Evolutionary conservation across 768 basidiomycete genomes (phyloP).

Genomic region (Kondoa malvinella): DNA sequence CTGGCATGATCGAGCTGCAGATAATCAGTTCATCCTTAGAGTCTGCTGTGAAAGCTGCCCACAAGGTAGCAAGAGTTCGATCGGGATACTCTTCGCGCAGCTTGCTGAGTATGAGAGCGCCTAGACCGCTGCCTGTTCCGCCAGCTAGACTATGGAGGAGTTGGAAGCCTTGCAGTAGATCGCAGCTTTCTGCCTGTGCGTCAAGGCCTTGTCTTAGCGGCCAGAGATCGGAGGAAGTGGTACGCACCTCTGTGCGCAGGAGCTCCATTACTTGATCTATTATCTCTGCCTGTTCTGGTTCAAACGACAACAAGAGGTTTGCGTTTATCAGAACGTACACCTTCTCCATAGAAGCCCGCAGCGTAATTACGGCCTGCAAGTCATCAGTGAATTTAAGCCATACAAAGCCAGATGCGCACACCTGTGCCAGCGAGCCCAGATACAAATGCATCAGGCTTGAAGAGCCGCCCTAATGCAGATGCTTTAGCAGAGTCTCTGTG

Average conservation of each 20-base stretch:
- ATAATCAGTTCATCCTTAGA: too few relatives aligned
- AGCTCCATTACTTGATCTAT: too few relatives aligned
- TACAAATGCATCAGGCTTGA: background rate
- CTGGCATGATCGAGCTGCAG: slow-evolving; percentile 42
- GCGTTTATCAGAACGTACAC: background rate
- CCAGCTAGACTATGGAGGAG: slow-evolving; percentile 77
- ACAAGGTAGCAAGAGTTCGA: slow-evolving; percentile 39
- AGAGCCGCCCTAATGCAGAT: background rate
- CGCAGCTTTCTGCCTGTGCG: slow-evolving; percentile 56
- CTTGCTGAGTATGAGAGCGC: slow-evolving; percentile 61
- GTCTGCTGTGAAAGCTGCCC: too few relatives aligned
- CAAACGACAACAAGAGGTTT: too few relatives aligned
- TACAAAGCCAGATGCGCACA: background rate
- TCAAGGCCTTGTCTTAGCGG: background rate
- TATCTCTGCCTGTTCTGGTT: too few relatives aligned
- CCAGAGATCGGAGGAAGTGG: too few relatives aligned
- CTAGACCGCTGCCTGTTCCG: slow-evolving; percentile 74
- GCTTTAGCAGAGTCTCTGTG: background rate
- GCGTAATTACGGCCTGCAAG: too few relatives aligned
- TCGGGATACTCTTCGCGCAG: slow-evolving; percentile 46
- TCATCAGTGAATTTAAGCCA: too few relatives aligned
- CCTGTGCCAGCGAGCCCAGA: background rate
- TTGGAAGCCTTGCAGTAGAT: slow-evolving; percentile 76
- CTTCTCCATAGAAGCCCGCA: background rate
- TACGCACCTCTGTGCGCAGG: too few relatives aligned